A percentile compares a stretch with the other conserved stretches of the same genome.
These are phyloP conservation scores for Aurinia saxatilis DNA, from an alignment of 345 rosid genomes.

Conservation along the genomic window DNA sequence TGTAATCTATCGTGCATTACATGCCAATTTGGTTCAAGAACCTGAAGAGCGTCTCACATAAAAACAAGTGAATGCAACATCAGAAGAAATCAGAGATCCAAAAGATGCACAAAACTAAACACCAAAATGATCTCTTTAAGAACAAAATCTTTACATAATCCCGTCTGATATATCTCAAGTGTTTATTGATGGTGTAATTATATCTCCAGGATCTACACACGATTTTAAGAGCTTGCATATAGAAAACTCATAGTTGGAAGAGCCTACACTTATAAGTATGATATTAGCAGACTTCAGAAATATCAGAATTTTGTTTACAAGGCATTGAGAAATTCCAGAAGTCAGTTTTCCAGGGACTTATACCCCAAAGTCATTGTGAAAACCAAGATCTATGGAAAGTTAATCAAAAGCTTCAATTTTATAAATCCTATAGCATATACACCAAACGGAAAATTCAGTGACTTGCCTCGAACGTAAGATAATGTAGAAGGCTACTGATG, in stretches of 20 bases:
- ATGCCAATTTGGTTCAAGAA: constrained; percentile 98
- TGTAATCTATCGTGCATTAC: constrained; percentile 73
- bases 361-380: neutral
- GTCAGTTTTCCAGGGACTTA: neutral
- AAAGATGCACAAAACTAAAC: neutral
- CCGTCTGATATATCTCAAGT: neutral
- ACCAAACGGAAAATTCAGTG: constrained; percentile 10
- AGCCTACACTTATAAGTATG: neutral
- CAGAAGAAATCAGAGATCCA: neutral
- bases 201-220: neutral
- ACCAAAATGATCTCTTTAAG: neutral
- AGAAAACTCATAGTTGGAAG: neutral
- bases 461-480: constrained; percentile 94
- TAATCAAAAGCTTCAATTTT: neutral
- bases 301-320: neutral
- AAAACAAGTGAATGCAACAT: neutral
- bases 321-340: neutral
- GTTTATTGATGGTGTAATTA: neutral
- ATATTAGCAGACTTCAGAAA: neutral
- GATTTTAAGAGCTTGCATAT: neutral
- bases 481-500: constrained; percentile 90
- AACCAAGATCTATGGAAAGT: neutral
- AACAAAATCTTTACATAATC: neutral
- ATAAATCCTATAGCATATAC: neutral
- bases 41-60: constrained; percentile 41